Conservation (phyloP, 768 basidiomycete species). For the Artomyces pyxidatus region DNA sequence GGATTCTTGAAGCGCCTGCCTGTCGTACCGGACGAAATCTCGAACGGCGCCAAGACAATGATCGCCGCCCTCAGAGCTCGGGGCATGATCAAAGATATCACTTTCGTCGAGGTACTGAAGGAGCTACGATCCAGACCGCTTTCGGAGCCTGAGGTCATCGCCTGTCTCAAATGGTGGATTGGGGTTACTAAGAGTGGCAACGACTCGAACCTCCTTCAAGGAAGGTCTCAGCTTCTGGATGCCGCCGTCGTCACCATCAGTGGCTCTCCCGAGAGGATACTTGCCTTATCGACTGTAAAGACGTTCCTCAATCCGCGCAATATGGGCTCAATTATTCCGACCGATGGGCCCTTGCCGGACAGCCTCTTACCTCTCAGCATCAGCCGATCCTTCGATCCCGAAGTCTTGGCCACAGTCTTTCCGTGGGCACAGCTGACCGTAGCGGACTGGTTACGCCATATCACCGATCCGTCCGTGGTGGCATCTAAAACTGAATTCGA, state of each 20-base stretch:
- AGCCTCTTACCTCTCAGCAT: slow-evolving; percentile 63
- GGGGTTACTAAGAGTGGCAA: slow-evolving; percentile 31
- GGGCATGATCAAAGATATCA: slow-evolving; percentile 63
- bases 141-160: slow-evolving; percentile 62
- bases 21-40: slow-evolving; percentile 54
- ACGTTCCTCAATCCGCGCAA: slow-evolving; percentile 63
- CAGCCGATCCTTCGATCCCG: slow-evolving; percentile 48
- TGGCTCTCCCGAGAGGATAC: slow-evolving; percentile 40
- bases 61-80: slow-evolving; percentile 52
- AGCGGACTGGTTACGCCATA: slow-evolving; percentile 64
- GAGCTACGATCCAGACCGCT: slow-evolving; percentile 71
- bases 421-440: slow-evolving; percentile 75
- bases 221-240: slow-evolving; percentile 57
- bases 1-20: slow-evolving; percentile 76
- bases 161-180: slow-evolving; percentile 85
- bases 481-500: slow-evolving; percentile 45
- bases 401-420: slow-evolving; percentile 46
- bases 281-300: slow-evolving; percentile 62
- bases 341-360: slow-evolving; percentile 67
- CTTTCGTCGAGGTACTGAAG: slow-evolving; percentile 73
- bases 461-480: slow-evolving; percentile 41
- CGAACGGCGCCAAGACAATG: slow-evolving; percentile 49
- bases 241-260: slow-evolving; percentile 54
- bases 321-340: slow-evolving; percentile 48
- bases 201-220: slow-evolving; percentile 31